These are phyloP conservation scores for Syzygium oleosum DNA, from an alignment of 345 rosid genomes.

Conservation along the genomic window DNA sequence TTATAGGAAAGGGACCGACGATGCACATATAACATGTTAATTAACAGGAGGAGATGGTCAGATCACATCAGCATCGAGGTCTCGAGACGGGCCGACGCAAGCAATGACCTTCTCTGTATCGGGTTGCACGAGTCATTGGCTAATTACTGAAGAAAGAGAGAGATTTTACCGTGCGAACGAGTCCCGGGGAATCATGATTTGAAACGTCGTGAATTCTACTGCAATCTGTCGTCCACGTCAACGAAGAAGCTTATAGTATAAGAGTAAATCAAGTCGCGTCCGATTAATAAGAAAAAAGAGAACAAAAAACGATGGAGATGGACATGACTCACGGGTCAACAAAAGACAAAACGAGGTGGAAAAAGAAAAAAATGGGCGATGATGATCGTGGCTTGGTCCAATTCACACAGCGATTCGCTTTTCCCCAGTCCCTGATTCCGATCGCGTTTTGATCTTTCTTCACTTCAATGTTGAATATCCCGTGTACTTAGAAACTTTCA, in stretches of 20 bases:
- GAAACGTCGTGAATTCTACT: background rate
- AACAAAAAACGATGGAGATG: background rate
- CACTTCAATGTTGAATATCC: background rate
- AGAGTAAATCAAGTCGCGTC: background rate
- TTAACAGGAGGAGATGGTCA: background rate
- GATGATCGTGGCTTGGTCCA: background rate
- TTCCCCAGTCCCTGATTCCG: background rate
- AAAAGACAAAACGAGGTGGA: background rate
- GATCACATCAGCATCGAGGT: background rate
- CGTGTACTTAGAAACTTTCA: background rate
- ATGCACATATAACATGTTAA: background rate
- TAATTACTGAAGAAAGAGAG: background rate
- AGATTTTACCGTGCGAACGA: background rate
- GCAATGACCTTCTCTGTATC: background rate
- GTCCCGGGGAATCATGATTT: background rate
- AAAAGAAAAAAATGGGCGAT: background rate
- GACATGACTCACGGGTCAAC: background rate
- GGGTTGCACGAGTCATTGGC: background rate
- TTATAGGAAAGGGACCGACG: background rate
- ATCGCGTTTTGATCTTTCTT: background rate
- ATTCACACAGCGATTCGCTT: background rate
- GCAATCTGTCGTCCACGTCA: background rate
- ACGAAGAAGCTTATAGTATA: background rate
- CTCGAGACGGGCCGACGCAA: rapidly evolving
- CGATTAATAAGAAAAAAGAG: background rate